Evolutionary conservation across 75 land plant species (phyloP), one percentile per base, ranked within the genome.

Genomic region (Picea glauca): DNA sequence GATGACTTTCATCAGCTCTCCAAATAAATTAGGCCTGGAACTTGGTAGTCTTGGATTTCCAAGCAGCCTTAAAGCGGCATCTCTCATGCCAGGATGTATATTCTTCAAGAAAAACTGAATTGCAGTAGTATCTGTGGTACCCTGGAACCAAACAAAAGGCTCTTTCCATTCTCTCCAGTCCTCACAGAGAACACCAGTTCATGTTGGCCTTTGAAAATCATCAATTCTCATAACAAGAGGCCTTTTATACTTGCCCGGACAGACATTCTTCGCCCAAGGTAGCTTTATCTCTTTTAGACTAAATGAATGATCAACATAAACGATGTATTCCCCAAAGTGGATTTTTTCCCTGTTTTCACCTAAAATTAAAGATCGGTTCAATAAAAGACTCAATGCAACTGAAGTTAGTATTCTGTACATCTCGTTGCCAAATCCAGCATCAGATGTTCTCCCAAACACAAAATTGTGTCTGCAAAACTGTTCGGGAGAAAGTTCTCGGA

Each of bases 381-480:
- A 78, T 87, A 96, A 86, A 11, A 96, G 75, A 72, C 93, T 89
- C 78, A 96, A 78, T 35, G 93, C 97, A 32, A 89, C 99, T 60
- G 88, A 94, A 77, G 89, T 90, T 61, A 96, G 75, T 58, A 94
- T 87, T 86, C 92, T 96, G 88, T 96, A 94, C 94, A 96, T 90
- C 76, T 96, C 97, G 64, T 96, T 93, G 17, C 96, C 98, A 83
- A 96, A 90, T 26, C 99, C 99, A 60, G 96, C 94, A 80, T 96
- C 91, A 12, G 88, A 81, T 65, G 97, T 80, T 79, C 91, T 92
- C 17, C 94, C 99, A 59, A 92, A 60, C 11, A 96, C 93, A 88
- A 94, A 96, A 60, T 87, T 87, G 58, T 89, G 88, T 58, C 79
- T 78, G 82, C 99, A 96, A 78, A 96, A 96, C 80, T 96, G 84